These are phyloP conservation scores for Termitomyces sp. DNA, from an alignment of 768 basidiomycete genomes.

Conservation along the genomic window DNA sequence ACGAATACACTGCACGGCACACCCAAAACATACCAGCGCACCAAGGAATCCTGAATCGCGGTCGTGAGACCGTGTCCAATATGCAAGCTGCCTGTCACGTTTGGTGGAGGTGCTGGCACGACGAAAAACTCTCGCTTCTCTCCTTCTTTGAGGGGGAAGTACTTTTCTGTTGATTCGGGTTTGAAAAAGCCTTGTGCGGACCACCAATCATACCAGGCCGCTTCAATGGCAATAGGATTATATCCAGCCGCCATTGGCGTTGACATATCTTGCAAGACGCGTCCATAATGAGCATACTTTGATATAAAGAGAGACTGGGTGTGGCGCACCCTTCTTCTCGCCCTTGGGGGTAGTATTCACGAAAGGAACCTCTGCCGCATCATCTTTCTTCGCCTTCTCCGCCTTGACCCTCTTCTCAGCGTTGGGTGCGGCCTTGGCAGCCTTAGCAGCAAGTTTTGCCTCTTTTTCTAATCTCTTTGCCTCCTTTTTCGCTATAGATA, in stretches of 20 bases:
- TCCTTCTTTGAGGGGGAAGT: slow-evolving; percentile 50
- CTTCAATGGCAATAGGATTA: slow-evolving; percentile 91
- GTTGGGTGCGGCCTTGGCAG: slow-evolving; percentile 42
- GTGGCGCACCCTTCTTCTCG: slow-evolving; percentile 81
- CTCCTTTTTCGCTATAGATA: slow-evolving; percentile 70
- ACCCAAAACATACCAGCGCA: slow-evolving; percentile 68
- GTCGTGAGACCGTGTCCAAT: slow-evolving; percentile 93
- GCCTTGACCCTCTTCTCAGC: slow-evolving; percentile 71
- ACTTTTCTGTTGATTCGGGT: slow-evolving; percentile 42
- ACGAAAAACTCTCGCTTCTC: slow-evolving; percentile 74
- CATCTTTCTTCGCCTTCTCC: slow-evolving; percentile 71
- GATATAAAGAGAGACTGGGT: not conserved
- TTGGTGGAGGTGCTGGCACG: slow-evolving; percentile 90
- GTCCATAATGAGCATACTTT: not conserved
- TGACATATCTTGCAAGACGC: slow-evolving; percentile 59
- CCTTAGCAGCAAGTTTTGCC: slow-evolving; percentile 72
- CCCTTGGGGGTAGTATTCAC: slow-evolving; percentile 89
- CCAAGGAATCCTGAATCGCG: slow-evolving; percentile 85
- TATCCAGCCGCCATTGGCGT: slow-evolving; percentile 90
- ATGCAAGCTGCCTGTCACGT: slow-evolving; percentile 93
- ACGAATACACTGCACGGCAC: not conserved
- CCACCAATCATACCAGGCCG: slow-evolving; percentile 99
- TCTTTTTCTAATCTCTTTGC: slow-evolving; percentile 79
- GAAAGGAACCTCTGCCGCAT: slow-evolving; percentile 67
- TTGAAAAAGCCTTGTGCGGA: slow-evolving; percentile 85